Evolutionary conservation across 2,329 filamentous ascomycete genomes (phyloP).

Genomic region (Penicillium corylophilum): DNA sequence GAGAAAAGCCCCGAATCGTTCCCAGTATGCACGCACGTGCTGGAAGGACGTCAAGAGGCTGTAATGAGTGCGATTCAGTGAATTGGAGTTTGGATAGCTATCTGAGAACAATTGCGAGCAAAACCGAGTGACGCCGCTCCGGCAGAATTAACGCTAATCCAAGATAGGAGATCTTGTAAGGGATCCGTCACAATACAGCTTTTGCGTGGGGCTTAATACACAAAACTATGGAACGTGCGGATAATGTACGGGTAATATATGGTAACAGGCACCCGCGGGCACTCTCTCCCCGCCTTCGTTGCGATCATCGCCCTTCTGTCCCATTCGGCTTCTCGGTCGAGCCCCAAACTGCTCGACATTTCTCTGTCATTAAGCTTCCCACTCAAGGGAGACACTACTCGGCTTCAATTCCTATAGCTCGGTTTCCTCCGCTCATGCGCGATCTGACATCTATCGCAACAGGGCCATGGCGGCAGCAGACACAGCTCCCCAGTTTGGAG

Average conservation of each 20-base stretch:
- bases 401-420: not conserved
- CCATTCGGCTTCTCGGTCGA: not conserved
- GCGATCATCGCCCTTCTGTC: conserved; percentile 9
- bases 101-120: not conserved
- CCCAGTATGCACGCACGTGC: not conserved
- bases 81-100: not conserved
- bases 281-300: conserved; percentile 23
- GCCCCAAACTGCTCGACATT: not conserved
- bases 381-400: not conserved
- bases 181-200: not conserved
- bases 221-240: not conserved
- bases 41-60: not conserved
- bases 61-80: not conserved
- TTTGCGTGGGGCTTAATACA: not conserved
- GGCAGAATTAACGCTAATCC: conserved; percentile 2
- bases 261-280: conserved; percentile 28
- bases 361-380: not conserved
- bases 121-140: not conserved
- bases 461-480: conserved; percentile 76
- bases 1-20: not conserved
- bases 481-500: conserved; percentile 80
- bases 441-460: conserved; percentile 19
- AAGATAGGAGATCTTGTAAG: conserved; percentile 4
- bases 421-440: conserved; percentile 25
- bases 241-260: conserved; percentile 23